A percentile compares a stretch with the other conserved stretches of the same genome.
phyloP scores from a whole-genome alignment of 441 rosid species.

The Dalechampia spathulata region DNA sequence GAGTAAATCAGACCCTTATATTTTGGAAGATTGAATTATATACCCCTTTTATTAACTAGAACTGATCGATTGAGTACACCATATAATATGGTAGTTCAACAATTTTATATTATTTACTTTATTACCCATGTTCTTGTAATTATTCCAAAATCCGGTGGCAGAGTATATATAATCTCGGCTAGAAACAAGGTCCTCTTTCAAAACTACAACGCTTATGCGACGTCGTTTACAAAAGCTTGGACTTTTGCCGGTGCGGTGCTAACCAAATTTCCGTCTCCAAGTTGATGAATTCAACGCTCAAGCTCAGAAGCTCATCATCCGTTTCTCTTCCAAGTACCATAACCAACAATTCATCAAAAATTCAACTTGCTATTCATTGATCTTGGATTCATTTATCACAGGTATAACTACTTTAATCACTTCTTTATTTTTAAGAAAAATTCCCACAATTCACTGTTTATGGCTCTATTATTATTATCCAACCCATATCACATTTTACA shows the following conservation, averaged over 20 bases:
- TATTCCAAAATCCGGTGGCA: too few relatives aligned
- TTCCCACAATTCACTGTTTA: background rate
- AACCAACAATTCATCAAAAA: background rate
- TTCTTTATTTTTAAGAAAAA: background rate
- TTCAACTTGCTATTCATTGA: background rate
- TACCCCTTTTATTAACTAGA: too few relatives aligned
- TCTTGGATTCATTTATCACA: background rate
- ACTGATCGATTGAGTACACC: too few relatives aligned
- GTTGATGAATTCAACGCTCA: slow-evolving; percentile 1
- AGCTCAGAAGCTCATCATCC: background rate
- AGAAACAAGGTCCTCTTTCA: too few relatives aligned
- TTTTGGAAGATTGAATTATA: too few relatives aligned
- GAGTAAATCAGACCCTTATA: too few relatives aligned
- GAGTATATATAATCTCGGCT: too few relatives aligned
- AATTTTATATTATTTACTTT: too few relatives aligned
- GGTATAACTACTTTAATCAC: too few relatives aligned
- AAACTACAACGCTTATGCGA: background rate
- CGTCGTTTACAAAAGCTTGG: slow-evolving; percentile 5
- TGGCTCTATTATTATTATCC: background rate
- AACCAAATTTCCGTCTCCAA: background rate
- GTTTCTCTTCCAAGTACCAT: background rate
- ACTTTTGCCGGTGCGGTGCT: background rate
- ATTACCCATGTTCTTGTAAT: too few relatives aligned
- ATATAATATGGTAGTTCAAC: too few relatives aligned
- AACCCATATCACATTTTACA: background rate